A percentile compares a stretch with the other conserved stretches of the same genome.
Evolutionary conservation across 2,329 filamentous ascomycete genomes (phyloP).

Genomic region (Fonsecaea multimorphosa): DNA sequence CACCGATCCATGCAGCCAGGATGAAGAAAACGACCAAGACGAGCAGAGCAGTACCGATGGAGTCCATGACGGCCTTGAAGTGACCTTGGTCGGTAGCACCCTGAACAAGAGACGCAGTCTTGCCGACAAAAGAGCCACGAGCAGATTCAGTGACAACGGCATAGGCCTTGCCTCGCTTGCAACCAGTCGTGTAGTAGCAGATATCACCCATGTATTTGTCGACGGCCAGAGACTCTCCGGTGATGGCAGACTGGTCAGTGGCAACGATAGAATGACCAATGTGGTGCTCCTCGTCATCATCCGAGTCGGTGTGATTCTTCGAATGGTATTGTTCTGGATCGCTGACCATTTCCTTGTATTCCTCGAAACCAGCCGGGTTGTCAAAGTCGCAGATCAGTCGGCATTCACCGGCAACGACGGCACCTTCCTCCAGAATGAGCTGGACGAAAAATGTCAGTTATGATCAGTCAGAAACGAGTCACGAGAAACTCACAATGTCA

Average conservation of each 20-base stretch:
- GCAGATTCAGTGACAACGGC: slow-evolving; percentile 71
- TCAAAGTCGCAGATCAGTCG: slow-evolving; percentile 76
- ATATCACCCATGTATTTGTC: slow-evolving; percentile 79
- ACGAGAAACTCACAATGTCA: slow-evolving; percentile 67
- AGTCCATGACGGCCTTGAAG: slow-evolving; percentile 85
- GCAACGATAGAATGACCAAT: slow-evolving; percentile 72
- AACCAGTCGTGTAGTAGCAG: slow-evolving; percentile 79
- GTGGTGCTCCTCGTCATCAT: slow-evolving; percentile 65
- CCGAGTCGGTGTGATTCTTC: slow-evolving; percentile 63
- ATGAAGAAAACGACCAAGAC: slow-evolving; percentile 81
- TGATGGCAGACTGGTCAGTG: slow-evolving; percentile 80
- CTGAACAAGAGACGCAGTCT: slow-evolving; percentile 74
- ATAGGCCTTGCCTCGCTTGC: slow-evolving; percentile 80
- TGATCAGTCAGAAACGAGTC: not conserved
- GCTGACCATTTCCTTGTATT: slow-evolving; percentile 67
- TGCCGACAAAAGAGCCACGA: slow-evolving; percentile 76
- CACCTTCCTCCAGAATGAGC: slow-evolving; percentile 74
- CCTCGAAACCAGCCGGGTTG: slow-evolving; percentile 69
- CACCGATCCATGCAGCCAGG: slow-evolving; percentile 75
- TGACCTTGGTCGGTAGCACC: slow-evolving; percentile 77
- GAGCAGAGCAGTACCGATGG: slow-evolving; percentile 74
- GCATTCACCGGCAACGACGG: slow-evolving; percentile 71
- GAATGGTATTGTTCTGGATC: slow-evolving; percentile 66
- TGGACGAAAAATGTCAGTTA: slow-evolving; percentile 44
- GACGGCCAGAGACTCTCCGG: slow-evolving; percentile 78